Evolutionary conservation across 108 stramenopile species (phyloP).

Genomic region (Aurantiochytrium sp.): DNA sequence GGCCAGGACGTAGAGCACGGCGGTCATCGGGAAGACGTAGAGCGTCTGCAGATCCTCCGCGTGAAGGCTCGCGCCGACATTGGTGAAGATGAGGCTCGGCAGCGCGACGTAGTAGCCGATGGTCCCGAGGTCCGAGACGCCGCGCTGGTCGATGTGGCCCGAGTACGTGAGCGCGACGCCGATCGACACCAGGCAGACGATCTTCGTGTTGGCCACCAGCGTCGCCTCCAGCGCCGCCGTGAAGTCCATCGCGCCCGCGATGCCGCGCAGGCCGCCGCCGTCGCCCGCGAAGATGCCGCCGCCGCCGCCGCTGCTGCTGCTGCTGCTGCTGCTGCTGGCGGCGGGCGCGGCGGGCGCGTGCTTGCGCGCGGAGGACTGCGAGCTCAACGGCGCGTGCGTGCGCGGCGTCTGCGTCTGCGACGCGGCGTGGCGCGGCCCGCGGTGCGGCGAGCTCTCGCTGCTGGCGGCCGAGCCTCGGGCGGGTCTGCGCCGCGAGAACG

Average conservation of each 20-base stretch:
- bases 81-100: slow-evolving; percentile 1
- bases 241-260: slow-evolving; percentile 23
- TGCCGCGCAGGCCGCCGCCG: not conserved
- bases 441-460: not conserved
- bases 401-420: not conserved
- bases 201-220: slow-evolving; percentile 10
- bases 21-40: not conserved
- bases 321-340: too few relatives aligned
- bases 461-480: not conserved
- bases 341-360: not conserved
- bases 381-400: not conserved
- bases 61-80: not conserved
- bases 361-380: not conserved
- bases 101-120: slow-evolving; percentile 17
- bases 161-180: slow-evolving; percentile 5
- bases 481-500: not conserved
- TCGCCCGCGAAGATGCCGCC: too few relatives aligned
- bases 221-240: not conserved
- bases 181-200: not conserved
- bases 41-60: not conserved
- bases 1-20: not conserved
- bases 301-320: too few relatives aligned
- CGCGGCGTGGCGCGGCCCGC: not conserved
- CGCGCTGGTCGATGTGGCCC: not conserved
- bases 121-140: slow-evolving; percentile 18